Evolutionary conservation across 2,329 filamentous ascomycete species (phyloP), one percentile per base, ranked within the genome.

Genomic region (Curvularia sp.): DNA sequence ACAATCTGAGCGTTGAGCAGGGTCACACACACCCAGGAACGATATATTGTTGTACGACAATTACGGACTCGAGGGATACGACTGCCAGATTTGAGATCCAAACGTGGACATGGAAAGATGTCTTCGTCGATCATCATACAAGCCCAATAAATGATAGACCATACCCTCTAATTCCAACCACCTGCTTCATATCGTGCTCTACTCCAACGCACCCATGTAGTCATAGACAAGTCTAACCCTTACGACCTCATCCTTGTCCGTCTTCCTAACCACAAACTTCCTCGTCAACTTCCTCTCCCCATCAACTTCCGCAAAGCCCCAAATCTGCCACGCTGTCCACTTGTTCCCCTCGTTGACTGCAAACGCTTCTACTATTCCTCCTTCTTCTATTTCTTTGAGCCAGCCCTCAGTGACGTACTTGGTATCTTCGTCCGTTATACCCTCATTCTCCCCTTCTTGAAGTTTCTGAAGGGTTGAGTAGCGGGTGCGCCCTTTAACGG

Each of bases 401-500:
- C 75, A 78, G 0, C 70, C 71, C 15, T 73, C 66, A 1, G 58
- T 31, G 7, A 76, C 15, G 31, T 52, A 72, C 53, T 70, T 65
- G 0, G 60, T 63, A 46, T 73, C 72, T 26, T 68, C 68, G 38
- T 71, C 61, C 5, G 43, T 49, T 4, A 54, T 60, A 15, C 58
- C 66, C 49, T 69, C 65, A 28, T 63, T 67, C 3, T 51, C 61
- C 53, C 71, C 70, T 30, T 68, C 66, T 6, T 62, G 15, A 15
- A 75, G 26, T 13, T 66, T 62, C 10, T 63, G 55, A 9, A 79
- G 64, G 35, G 78, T 75, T n/a, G 57, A 68, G 73, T 83, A 87
- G 46, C 81, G 78, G 43, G 83, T 86, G 60, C 82, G 83, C 57
- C 89, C 91, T 51, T 81, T 80, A 62, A 95, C 84, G 55, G 79